A percentile compares a stretch with the other conserved stretches of the same genome.
Conservation (phyloP, 2,329 filamentous ascomycete genomes). For the Colletotrichum sp. region DNA sequence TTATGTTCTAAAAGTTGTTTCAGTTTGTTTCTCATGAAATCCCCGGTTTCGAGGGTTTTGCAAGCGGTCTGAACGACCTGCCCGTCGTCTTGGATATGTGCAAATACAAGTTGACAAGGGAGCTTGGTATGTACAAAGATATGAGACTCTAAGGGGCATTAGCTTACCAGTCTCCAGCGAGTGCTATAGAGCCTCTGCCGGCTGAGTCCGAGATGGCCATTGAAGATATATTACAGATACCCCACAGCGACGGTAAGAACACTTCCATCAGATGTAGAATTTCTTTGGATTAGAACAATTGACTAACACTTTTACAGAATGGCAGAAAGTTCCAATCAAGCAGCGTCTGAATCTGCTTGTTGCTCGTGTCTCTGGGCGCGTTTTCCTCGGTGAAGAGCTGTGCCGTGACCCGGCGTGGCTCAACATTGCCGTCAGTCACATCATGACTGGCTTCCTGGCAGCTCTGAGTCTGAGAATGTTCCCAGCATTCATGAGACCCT, state of each 20-base stretch:
- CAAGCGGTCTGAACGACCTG: background rate
- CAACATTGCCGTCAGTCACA: constrained; percentile 46
- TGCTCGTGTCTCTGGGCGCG: background rate
- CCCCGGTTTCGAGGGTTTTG: background rate
- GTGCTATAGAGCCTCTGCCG: background rate
- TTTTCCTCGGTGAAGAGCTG: constrained; percentile 36
- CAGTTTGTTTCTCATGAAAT: background rate
- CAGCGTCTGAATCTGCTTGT: background rate
- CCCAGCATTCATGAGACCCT: constrained; percentile 40
- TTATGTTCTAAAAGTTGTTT: background rate
- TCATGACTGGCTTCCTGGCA: constrained; percentile 38
- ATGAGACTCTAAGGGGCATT: fast-evolving
- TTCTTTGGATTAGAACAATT: fast-evolving
- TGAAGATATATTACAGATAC: background rate
- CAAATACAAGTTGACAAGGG: background rate
- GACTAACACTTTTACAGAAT: background rate
- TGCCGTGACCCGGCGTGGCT: constrained; percentile 53
- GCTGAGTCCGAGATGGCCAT: background rate
- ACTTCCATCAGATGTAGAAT: fast-evolving
- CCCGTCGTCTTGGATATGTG: background rate
- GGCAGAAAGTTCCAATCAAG: background rate
- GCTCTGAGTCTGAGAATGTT: constrained; percentile 41
- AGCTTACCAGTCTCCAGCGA: background rate
- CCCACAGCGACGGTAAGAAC: background rate
- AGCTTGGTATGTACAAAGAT: background rate